These are phyloP conservation scores for Eucalyptus tenuipes DNA, from an alignment of 345 rosid species.

Conservation along the genomic window DNA sequence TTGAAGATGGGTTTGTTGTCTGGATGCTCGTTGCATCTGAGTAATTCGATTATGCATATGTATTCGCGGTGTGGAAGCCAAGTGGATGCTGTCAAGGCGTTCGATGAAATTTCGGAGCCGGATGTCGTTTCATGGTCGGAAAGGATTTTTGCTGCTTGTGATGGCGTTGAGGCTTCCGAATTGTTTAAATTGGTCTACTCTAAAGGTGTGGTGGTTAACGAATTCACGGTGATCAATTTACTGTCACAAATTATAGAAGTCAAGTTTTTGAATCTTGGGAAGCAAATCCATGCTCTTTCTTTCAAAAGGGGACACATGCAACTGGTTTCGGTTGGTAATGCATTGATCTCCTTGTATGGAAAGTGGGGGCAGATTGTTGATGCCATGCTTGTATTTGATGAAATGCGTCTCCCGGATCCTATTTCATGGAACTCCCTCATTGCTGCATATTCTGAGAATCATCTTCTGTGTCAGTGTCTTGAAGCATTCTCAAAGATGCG, in stretches of 20 bases:
- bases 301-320: conserved; percentile 9
- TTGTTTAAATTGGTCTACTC: conserved; percentile 7
- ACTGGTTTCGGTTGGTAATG: conserved; percentile 21
- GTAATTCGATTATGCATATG: conserved; percentile 25
- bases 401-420: conserved; percentile 11
- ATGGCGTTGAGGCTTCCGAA: conserved; percentile 11
- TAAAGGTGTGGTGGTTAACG: conserved; percentile 5
- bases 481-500: conserved; percentile 12
- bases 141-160: conserved; percentile 23
- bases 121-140: conserved; percentile 30
- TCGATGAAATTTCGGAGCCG: conserved; percentile 29
- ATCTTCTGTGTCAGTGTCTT: conserved; percentile 10
- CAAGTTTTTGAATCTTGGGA: conserved; percentile 3
- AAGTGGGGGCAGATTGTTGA: conserved; percentile 7
- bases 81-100: conserved; percentile 9
- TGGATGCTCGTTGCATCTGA: conserved; percentile 16
- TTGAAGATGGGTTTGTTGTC: conserved; percentile 17
- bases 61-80: conserved; percentile 11
- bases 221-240: conserved; percentile 15
- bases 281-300: conserved; percentile 27
- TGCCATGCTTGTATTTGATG: conserved; percentile 14
- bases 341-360: conserved; percentile 17
- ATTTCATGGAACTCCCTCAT: conserved; percentile 32
- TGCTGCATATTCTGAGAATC: conserved; percentile 23
- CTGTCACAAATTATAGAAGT: conserved; percentile 9